Evolutionary conservation across 306 rosid species (phyloP).

Genomic region (Nissolia schottii): DNA sequence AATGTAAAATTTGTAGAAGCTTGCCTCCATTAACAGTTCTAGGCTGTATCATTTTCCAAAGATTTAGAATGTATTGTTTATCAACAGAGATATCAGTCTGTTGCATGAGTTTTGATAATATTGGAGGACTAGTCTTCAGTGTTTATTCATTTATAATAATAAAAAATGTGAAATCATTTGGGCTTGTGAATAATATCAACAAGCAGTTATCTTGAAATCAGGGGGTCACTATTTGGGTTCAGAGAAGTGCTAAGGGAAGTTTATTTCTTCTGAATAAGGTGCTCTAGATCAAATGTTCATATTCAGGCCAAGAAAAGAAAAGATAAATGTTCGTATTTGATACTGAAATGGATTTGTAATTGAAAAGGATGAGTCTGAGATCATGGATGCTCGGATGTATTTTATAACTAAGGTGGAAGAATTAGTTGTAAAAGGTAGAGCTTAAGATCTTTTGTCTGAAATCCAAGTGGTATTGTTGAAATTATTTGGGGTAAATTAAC

Average conservation of each 20-base stretch:
- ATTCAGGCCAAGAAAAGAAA: too few species aligned
- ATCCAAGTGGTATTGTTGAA: too few species aligned
- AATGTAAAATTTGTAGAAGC: constrained; percentile 34
- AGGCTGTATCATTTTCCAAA: constrained; percentile 28
- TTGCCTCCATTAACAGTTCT: constrained; percentile 24
- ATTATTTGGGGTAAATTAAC: too few species aligned
- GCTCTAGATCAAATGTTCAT: not conserved
- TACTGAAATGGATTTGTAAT: not conserved
- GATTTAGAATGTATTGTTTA: constrained; percentile 25
- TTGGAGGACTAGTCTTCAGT: constrained; percentile 26
- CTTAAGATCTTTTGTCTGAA: not conserved
- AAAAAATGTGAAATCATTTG: constrained; percentile 32
- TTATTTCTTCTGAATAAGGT: not conserved
- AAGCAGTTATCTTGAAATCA: constrained; percentile 11
- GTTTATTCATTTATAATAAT: constrained; percentile 32
- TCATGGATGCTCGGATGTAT: not conserved
- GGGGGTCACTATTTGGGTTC: not conserved
- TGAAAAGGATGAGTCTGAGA: not conserved
- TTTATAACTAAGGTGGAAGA: not conserved
- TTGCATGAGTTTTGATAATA: constrained; percentile 27
- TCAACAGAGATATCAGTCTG: constrained; percentile 23
- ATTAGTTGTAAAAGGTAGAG: not conserved
- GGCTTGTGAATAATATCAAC: constrained; percentile 1
- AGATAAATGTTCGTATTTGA: not conserved
- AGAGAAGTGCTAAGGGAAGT: not conserved